phyloP scores from a whole-genome alignment of 208 protist genomes.

The Hexamita inflata region DNA sequence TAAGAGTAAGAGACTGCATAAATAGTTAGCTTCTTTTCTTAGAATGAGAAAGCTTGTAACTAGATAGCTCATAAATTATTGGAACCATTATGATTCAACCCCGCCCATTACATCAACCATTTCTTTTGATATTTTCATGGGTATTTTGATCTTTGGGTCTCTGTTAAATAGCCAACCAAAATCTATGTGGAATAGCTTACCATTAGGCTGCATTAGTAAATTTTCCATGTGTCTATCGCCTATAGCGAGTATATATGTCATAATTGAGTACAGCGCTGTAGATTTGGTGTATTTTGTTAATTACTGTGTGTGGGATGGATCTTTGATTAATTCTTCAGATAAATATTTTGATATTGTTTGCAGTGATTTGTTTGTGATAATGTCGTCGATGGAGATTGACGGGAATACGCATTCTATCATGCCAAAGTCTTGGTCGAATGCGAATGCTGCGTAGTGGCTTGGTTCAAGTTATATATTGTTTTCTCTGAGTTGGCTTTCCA shows the following conservation, averaged over 20 bases:
- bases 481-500: too few relatives aligned
- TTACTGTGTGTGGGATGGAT: background rate
- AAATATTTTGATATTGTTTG: too few relatives aligned
- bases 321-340: background rate
- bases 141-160: constrained; percentile 37
- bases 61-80: constrained; percentile 13
- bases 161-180: constrained; percentile 42
- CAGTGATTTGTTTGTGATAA: too few relatives aligned
- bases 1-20: too few relatives aligned
- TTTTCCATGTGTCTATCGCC: constrained; percentile 47
- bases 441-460: too few relatives aligned
- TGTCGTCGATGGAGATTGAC: too few relatives aligned
- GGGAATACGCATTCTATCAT: too few relatives aligned
- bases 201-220: constrained; percentile 34
- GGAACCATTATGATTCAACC: background rate
- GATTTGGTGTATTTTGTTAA: constrained; percentile 36
- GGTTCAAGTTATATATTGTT: too few relatives aligned
- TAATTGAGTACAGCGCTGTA: constrained; percentile 38
- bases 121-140: constrained; percentile 34
- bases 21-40: background rate
- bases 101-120: constrained; percentile 38
- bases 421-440: too few relatives aligned
- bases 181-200: constrained; percentile 42
- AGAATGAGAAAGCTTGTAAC: background rate
- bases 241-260: constrained; percentile 40